These are phyloP conservation scores for Inonotus hispidus DNA, from an alignment of 1,284 basidiomycete genomes.

Conservation along the genomic window DNA sequence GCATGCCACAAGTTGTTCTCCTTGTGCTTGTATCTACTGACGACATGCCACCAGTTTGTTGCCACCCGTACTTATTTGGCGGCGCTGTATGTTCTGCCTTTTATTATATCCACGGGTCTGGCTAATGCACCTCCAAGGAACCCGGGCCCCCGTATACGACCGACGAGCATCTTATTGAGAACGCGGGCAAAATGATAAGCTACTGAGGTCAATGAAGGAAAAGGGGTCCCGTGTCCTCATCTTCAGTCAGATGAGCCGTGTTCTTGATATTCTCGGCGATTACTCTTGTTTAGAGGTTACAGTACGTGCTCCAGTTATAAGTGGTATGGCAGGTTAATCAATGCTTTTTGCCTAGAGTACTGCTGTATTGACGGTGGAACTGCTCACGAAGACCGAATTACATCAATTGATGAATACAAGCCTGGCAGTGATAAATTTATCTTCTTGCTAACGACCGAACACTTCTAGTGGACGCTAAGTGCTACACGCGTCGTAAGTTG, in stretches of 20 bases:
- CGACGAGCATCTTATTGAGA: slow-evolving; percentile 93
- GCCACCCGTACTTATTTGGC: slow-evolving; percentile 84
- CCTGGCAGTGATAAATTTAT: slow-evolving; percentile 95
- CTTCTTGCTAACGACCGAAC: slow-evolving; percentile 94
- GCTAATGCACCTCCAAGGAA: slow-evolving; percentile 46
- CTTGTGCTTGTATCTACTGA: neutral
- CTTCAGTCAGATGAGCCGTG: slow-evolving; percentile 98
- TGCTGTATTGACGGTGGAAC: slow-evolving; percentile 97
- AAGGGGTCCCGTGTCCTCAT: slow-evolving; percentile 96
- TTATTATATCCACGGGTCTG: neutral
- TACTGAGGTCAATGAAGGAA: slow-evolving; percentile 82
- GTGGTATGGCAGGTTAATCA: neutral
- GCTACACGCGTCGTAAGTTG: too few relatives aligned
- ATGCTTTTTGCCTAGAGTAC: slow-evolving; percentile 61
- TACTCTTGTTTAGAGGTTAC: slow-evolving; percentile 90
- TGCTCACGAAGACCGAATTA: slow-evolving; percentile 93
- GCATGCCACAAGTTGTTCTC: slow-evolving; percentile 7
- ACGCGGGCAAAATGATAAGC: slow-evolving; percentile 98
- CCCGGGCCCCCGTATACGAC: slow-evolving; percentile 99
- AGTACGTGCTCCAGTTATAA: slow-evolving; percentile 48
- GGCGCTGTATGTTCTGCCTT: slow-evolving; percentile 55
- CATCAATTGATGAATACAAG: slow-evolving; percentile 95
- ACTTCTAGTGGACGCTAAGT: too few relatives aligned
- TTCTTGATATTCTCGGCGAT: slow-evolving; percentile 92
- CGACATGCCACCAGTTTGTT: slow-evolving; percentile 45